These are phyloP conservation scores for Boletus bicolor DNA, from an alignment of 768 basidiomycete species.

Conservation along the genomic window DNA sequence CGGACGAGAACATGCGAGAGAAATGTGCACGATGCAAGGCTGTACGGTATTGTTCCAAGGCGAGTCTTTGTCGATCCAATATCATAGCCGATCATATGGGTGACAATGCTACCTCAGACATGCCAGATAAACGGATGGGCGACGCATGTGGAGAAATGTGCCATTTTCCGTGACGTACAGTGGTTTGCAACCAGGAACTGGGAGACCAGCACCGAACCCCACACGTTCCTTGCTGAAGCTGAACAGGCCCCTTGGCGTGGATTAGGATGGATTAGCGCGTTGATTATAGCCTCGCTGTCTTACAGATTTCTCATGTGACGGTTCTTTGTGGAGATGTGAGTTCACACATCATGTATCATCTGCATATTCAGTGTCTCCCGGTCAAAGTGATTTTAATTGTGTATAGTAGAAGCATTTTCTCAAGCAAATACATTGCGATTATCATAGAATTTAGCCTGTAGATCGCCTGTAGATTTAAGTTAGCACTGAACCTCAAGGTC, in stretches of 20 bases:
- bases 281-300: conserved; percentile 5
- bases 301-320: background rate
- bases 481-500: background rate
- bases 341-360: conserved; percentile 1
- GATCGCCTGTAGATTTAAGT: too few relatives aligned
- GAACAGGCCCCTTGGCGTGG: conserved; percentile 16
- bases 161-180: conserved; percentile 27
- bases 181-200: conserved; percentile 30
- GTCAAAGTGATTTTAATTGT: background rate
- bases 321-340: background rate
- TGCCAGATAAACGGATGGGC: conserved; percentile 26
- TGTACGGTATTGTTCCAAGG: conserved; percentile 31
- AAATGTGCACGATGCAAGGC: conserved; percentile 29
- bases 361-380: background rate
- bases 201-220: conserved; percentile 15
- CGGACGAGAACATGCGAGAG: conserved; percentile 13
- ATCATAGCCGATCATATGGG: background rate
- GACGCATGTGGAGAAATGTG: conserved; percentile 23
- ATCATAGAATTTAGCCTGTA: too few relatives aligned
- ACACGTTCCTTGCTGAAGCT: conserved; percentile 15
- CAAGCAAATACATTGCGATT: conserved; percentile 8
- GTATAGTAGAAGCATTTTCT: background rate
- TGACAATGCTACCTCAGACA: conserved; percentile 12
- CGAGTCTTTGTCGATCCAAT: background rate
- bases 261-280: background rate